Conservation (phyloP, 805 yeast species). For the Metschnikowia kofuensis region DNA sequence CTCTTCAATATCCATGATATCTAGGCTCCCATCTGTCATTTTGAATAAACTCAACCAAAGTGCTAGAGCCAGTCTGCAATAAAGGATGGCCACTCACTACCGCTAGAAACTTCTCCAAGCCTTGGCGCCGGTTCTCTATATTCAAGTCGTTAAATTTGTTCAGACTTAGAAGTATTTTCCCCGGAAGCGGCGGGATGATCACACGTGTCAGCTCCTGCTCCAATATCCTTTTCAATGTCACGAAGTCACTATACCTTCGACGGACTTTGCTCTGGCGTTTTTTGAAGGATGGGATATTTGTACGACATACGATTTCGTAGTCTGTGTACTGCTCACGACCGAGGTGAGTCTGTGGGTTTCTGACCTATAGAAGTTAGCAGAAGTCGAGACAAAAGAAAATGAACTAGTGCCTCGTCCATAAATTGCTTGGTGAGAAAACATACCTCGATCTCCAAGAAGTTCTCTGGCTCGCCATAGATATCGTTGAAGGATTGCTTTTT, state of each 20-base stretch:
- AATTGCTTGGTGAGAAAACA: slow-evolving; percentile 8
- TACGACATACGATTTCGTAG: slow-evolving; percentile 84
- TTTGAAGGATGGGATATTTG: slow-evolving; percentile 86
- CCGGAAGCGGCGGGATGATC: slow-evolving; percentile 83
- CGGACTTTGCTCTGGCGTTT: slow-evolving; percentile 64
- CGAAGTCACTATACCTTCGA: slow-evolving; percentile 89
- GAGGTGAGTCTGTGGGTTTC: slow-evolving; percentile 73
- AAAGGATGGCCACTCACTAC: slow-evolving; percentile 91
- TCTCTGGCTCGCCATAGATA: slow-evolving; percentile 91
- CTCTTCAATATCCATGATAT: slow-evolving; percentile 15
- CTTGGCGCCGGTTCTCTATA: slow-evolving; percentile 79
- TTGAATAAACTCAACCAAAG: slow-evolving; percentile 79
- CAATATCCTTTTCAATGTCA: slow-evolving; percentile 66
- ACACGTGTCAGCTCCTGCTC: slow-evolving; percentile 78
- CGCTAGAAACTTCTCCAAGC: slow-evolving; percentile 73
- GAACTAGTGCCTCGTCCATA: neutral
- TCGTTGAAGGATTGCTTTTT: slow-evolving; percentile 68
- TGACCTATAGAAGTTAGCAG: slow-evolving; percentile 29
- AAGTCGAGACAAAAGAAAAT: too few relatives aligned
- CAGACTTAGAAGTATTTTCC: slow-evolving; percentile 65
- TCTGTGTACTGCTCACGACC: slow-evolving; percentile 79
- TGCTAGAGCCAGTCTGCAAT: slow-evolving; percentile 79
- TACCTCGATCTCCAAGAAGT: slow-evolving; percentile 89
- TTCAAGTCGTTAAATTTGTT: slow-evolving; percentile 78
- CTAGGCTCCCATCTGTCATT: slow-evolving; percentile 70